Base-by-base conservation (phyloP, 139 green algal genomes). In the Chlamydomonas incerta region DNA sequence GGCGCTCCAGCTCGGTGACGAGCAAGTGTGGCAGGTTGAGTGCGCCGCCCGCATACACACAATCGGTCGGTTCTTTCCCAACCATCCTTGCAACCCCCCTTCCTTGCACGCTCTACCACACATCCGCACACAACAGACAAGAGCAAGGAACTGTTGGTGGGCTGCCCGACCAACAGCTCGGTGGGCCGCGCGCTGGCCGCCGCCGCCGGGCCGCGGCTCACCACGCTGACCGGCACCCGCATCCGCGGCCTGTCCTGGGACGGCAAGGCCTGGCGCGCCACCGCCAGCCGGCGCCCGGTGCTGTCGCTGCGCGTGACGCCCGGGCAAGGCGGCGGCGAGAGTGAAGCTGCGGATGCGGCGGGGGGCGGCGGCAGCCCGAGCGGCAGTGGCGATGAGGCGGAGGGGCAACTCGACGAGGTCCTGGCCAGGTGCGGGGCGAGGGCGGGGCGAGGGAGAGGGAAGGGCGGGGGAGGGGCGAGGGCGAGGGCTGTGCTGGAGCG, bases 131-230 rank as follows among this genome's bases (percentile, higher is more conserved):
- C 5, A 50, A 5, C 77, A 83, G 77, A 83, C 62, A 20, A 55
- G 41, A 33, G 33, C 26, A 86, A 86, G 68, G 26, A 57, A 55
- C 33, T 86, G 37, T 73, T 34, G 52, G 81, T 86, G 28, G 81
- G 81, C 29, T 24, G 0, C n/a, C 81, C 81, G 28, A 80, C 69
- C 55, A 86, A 80, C 68, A 73, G 55, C 69, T 37, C 68, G 4
- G 81, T 86, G 52, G 81, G 81, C 0, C 69, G 81, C 26, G 81
- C 81, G 13, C 55, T 86, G 55, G 81, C 81, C 6, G 69, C 81
- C 28, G 20, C 3, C 8, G 57, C 50, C 8, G 81, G 68, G 34
- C 68, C 68, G n/a, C 81, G 68, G 21, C 55, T 79, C 31, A 47
- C 31, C 55, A 24, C 68, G 11, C 15, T 80, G 5, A 80, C 81